Base-by-base conservation (phyloP, 495 filamentous ascomycete species). In the Lindgomyces ingoldianus region DNA sequence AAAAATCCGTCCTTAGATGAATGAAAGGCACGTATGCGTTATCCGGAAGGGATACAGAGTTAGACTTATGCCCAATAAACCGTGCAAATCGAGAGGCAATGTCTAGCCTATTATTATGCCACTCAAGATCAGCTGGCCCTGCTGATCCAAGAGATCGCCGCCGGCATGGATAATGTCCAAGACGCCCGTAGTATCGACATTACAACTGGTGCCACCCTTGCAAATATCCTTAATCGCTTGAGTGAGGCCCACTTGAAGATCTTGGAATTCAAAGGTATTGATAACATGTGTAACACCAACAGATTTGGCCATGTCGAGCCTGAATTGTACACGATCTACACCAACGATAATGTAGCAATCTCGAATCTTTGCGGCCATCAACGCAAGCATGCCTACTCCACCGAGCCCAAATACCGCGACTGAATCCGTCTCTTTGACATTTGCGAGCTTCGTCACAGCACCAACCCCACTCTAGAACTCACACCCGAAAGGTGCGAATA, bases 401-500 rank as follows among this genome's bases (percentile, higher is more conserved):
- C 62, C 62, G 18, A 65, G 55, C 11, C 62, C 62, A 41, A 65
- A 44, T 3, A 65, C 47, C 4, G 41, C 56, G 18, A 65, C 39
- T 9, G 10, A 14, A 30, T 65, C 56, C 12, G 25, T 24, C 24
- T 45, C 47, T 29, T 26, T n/a, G 4, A 52, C 62, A 24, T 29
- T 36, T 26, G 62, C 48, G 6, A 53, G 14, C 25, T 59, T 14
- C 16, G 25, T 41, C 11, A 65, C 55, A 6, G 62, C 22, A 3
- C 52, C 62, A 2, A 36, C 56, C 1, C 62, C 62, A 2, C 54
- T 65, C 55, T 65, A 55, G 42, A 65, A 65, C 10, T 55, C 62
- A 26, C 62, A 65, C 30, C 62, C 62, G 27, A 65, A 52, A 14
- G 62, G 62, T 11, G 47, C 45, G 33, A 65, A 65, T 22, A 65